Conservation (phyloP, 257 asterid genomes). For the Solanum acaule region DNA sequence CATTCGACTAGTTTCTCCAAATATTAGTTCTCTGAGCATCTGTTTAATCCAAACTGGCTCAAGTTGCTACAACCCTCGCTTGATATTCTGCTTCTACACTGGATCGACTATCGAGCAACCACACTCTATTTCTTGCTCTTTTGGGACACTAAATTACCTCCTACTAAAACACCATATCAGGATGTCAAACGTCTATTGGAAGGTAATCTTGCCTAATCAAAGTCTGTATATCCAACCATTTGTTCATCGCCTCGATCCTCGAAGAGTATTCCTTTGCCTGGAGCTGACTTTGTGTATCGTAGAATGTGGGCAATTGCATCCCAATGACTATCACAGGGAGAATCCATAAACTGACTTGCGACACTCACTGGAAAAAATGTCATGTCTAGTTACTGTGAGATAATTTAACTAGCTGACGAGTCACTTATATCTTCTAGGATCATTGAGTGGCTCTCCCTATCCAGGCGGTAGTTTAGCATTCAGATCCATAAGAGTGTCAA, state of each 20-base stretch:
- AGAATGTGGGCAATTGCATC: neutral
- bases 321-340: neutral
- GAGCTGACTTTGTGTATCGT: neutral
- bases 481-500: neutral
- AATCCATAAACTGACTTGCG: neutral
- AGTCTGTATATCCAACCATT: neutral
- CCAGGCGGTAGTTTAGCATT: neutral
- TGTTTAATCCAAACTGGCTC: neutral
- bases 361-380: neutral
- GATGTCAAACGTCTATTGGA: neutral
- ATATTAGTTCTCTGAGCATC: neutral
- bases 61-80: neutral
- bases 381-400: neutral
- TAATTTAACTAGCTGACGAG: neutral
- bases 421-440: neutral
- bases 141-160: neutral
- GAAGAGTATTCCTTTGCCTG: neutral
- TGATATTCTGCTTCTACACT: neutral
- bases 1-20: neutral
- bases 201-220: neutral
- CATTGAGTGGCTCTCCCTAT: neutral
- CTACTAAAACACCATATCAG: neutral
- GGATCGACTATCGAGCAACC: neutral
- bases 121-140: neutral
- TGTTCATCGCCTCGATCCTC: neutral